A percentile compares a stretch with the other conserved stretches of the same genome.
These are phyloP conservation scores for Calendula officinalis DNA, from an alignment of 129 eudicot genomes.

Conservation along the genomic window DNA sequence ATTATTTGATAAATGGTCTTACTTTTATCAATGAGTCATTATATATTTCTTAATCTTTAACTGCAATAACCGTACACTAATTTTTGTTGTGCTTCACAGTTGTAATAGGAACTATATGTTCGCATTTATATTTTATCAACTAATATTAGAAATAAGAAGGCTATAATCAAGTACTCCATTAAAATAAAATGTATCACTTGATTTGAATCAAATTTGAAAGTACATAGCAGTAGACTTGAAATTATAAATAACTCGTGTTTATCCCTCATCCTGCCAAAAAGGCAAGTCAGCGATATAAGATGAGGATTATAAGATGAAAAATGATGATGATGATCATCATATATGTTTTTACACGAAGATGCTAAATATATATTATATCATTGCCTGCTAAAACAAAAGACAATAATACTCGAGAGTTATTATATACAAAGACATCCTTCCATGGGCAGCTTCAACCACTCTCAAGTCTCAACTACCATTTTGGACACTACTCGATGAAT, in stretches of 20 bases:
- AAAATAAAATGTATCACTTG: not conserved
- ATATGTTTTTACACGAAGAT: conserved; percentile 17
- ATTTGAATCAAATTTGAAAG: not conserved
- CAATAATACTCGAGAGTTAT: conserved; percentile 29
- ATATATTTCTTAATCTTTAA: too few species aligned
- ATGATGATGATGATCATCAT: conserved; percentile 4
- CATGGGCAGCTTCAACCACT: conserved; percentile 23
- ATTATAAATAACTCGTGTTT: not conserved
- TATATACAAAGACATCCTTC: conserved; percentile 31
- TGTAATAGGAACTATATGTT: too few species aligned
- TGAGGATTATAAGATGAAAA: conserved; percentile 17
- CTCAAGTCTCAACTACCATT: conserved; percentile 14
- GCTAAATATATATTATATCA: conserved; percentile 32
- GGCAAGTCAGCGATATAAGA: conserved; percentile 1
- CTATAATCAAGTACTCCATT: too few species aligned
- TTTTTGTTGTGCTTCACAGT: too few species aligned
- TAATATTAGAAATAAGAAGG: too few species aligned
- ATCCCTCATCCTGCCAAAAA: not conserved
- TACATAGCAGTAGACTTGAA: not conserved
- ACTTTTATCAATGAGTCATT: too few species aligned
- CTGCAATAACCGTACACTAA: too few species aligned
- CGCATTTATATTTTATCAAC: too few species aligned
- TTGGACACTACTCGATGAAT: not conserved
- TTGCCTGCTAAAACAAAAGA: conserved; percentile 38
- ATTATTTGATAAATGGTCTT: too few species aligned